phyloP scores from a whole-genome alignment of 805 yeast species.

The Candida silvatica region DNA sequence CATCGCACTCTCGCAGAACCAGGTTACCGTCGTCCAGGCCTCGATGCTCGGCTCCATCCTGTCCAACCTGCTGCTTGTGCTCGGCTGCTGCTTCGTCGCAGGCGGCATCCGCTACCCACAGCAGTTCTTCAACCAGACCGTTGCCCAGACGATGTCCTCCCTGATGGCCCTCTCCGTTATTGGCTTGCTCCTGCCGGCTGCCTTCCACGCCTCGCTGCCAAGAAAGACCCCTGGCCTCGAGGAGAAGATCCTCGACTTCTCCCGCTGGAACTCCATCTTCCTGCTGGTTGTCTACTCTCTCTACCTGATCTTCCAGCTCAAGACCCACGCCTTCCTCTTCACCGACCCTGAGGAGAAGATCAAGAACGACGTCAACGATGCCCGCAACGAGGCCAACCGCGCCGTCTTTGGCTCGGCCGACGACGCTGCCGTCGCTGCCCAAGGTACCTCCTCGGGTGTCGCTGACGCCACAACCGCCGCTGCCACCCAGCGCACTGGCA shows the following conservation, averaged over 20 bases:
- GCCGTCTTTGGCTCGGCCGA: not conserved
- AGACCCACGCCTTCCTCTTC: slow-evolving; percentile 73
- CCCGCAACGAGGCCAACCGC: not conserved
- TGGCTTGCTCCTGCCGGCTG: slow-evolving; percentile 89
- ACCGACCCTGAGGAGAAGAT: slow-evolving; percentile 27
- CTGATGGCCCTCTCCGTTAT: slow-evolving; percentile 86
- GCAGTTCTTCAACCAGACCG: slow-evolving; percentile 90
- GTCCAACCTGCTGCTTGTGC: slow-evolving; percentile 78
- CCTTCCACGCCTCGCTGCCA: slow-evolving; percentile 79
- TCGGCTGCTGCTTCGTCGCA: slow-evolving; percentile 91
- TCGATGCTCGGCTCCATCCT: slow-evolving; percentile 93
- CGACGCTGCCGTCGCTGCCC: not conserved
- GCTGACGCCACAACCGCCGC: slow-evolving; percentile 1
- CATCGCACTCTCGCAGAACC: slow-evolving; percentile 79
- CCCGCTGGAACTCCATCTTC: slow-evolving; percentile 81
- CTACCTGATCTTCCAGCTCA: slow-evolving; percentile 80
- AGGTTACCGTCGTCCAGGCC: slow-evolving; percentile 91
- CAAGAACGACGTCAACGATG: not conserved
- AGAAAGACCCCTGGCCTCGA: slow-evolving; percentile 18
- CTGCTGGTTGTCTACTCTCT: slow-evolving; percentile 69
- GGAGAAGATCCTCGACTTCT: slow-evolving; percentile 53
- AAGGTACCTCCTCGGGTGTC: slow-evolving; percentile 2
- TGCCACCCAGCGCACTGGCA: slow-evolving; percentile 5
- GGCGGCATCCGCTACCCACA: slow-evolving; percentile 86
- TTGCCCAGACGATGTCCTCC: slow-evolving; percentile 96